Percentiles rank a stretch among this genome's conserved stretches.
These are phyloP conservation scores for Clarireedia monteithiana DNA, from an alignment of 2,329 filamentous ascomycete species.

Conservation along the genomic window DNA sequence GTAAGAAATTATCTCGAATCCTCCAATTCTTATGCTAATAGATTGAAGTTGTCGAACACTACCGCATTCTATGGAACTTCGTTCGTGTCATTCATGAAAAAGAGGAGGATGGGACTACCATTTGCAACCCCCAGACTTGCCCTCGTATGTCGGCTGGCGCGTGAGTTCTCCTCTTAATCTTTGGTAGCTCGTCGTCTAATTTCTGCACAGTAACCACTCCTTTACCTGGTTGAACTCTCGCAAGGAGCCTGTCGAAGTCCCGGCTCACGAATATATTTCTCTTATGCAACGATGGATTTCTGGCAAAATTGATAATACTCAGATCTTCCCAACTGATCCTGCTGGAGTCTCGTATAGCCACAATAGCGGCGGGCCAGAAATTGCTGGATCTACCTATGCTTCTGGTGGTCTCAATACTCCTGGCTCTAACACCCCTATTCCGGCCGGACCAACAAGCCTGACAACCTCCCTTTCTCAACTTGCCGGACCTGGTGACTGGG, in stretches of 20 bases:
- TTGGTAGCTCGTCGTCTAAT: background rate
- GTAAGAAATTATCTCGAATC: constrained; percentile 41
- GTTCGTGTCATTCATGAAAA: constrained; percentile 82
- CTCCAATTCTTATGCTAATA: constrained; percentile 3
- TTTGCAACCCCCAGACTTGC: constrained; percentile 79
- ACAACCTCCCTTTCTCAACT: constrained; percentile 53
- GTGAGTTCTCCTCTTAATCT: constrained; percentile 48
- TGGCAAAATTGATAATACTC: constrained; percentile 84
- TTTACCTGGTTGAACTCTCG: constrained; percentile 94
- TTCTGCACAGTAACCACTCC: constrained; percentile 62
- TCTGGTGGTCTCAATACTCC: constrained; percentile 43
- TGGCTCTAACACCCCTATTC: constrained; percentile 31
- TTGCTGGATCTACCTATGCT: constrained; percentile 47
- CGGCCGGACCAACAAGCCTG: constrained; percentile 33
- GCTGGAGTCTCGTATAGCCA: constrained; percentile 59
- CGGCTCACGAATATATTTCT: constrained; percentile 88
- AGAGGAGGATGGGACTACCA: constrained; percentile 66
- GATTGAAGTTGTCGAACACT: constrained; percentile 76
- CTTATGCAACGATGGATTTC: constrained; percentile 97
- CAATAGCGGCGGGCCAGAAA: constrained; percentile 52
- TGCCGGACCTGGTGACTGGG: constrained; percentile 60
- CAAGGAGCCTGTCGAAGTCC: constrained; percentile 82
- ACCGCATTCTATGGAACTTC: constrained; percentile 81
- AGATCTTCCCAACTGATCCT: constrained; percentile 84
- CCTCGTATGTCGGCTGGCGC: constrained; percentile 90